Evolutionary conservation across 192 early-diverging fungal genomes (phyloP).

Genomic region (Backusella parvicylindrica): DNA sequence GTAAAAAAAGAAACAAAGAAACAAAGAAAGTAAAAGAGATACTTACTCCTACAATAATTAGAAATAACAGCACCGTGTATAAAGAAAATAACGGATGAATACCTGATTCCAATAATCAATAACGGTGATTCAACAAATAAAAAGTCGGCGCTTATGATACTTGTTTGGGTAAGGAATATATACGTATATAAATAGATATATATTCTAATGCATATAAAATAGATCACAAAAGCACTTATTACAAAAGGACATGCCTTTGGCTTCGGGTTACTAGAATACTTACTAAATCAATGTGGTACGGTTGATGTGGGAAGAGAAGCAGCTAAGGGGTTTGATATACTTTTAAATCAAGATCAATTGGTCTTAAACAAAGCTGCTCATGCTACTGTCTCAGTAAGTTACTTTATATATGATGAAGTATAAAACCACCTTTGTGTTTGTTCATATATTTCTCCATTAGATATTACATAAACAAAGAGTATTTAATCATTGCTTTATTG

Average conservation of each 20-base stretch:
- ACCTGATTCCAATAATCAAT: slow-evolving; percentile 8
- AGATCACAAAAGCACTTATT: slow-evolving; percentile 65
- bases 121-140: not conserved
- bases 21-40: not conserved
- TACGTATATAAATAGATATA: not conserved
- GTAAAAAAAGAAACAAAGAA: not conserved
- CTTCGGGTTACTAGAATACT: slow-evolving; percentile 42
- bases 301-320: slow-evolving; percentile 46
- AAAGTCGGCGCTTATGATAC: not conserved
- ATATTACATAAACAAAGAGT: slow-evolving; percentile 82
- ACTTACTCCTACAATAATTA: not conserved
- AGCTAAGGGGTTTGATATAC: slow-evolving; percentile 62
- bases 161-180: slow-evolving; percentile 23
- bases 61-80: slow-evolving; percentile 4
- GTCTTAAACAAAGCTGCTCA: slow-evolving; percentile 67
- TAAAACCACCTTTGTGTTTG: not conserved
- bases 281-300: slow-evolving; percentile 51
- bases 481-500: slow-evolving; percentile 69
- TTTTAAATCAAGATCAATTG: slow-evolving; percentile 70
- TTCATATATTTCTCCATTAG: slow-evolving; percentile 35
- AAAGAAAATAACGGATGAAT: not conserved
- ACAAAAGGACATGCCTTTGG: slow-evolving; percentile 48
- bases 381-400: slow-evolving; percentile 51
- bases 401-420: not conserved
- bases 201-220: slow-evolving; percentile 12